Base-by-base conservation (phyloP, 768 basidiomycete genomes). In the Mycena galopus region DNA sequence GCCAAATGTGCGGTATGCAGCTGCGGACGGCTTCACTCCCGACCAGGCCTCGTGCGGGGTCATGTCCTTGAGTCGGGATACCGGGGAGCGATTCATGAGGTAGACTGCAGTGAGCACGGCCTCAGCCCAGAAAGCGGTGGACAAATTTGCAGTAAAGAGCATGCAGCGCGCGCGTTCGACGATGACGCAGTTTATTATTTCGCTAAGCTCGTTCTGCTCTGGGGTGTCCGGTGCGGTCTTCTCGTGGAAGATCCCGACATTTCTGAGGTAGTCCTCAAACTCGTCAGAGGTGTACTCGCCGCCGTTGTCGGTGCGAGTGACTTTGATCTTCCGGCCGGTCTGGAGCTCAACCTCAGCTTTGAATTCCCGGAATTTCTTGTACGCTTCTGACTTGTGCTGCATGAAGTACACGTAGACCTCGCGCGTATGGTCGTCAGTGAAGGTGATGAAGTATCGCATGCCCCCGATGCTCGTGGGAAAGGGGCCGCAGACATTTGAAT, bases 1-100 rank as follows among this genome's bases (percentile, higher is more conserved):
- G 8, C 82, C 81, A 55, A 80, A 80, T 8, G 76, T 74, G 11
- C 77, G 57, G 27, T 81, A 69, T 51, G 81, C 78, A 17, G 74
- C 57, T 14, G 81, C 69, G 35, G 81, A 73, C 2, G 78, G 80
- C 44, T 77, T 79, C 17, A 51, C 42, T 11, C 65, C 61, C 19
- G 55, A 62, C 74, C n/a, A n/a, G n/a, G n/a, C n/a, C n/a, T n/a
- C n/a, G n/a, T n/a, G n/a, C n/a, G n/a, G n/a, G n/a, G n/a, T 78
- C 8, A 17, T 65, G 21, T 42, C 58, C 25, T 64, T 50, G 21
- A 76, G 65, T 16, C 27, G 66, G 23, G 44, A 35, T 2, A 62
- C 74, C 44, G 65, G 75, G 68, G 44, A 42, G 21, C 77, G 63
- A 56, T 73, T 78, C 2, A 56, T 27, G n/a, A 83, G 32, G 29